Conservation (phyloP, 2,329 filamentous ascomycete genomes). For the Claviceps spartinae region DNA sequence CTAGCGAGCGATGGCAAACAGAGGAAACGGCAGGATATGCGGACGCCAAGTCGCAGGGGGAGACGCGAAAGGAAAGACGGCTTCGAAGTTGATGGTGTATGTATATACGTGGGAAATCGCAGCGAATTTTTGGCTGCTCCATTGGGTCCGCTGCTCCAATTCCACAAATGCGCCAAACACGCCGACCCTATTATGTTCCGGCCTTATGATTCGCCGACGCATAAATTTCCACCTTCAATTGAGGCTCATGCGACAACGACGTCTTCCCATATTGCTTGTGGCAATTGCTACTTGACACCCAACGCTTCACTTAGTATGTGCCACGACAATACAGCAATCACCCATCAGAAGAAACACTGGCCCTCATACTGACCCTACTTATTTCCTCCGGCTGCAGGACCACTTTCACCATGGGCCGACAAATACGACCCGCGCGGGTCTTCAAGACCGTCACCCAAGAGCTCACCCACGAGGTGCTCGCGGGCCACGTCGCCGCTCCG, state of each 20-base stretch:
- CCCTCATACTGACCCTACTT: neutral
- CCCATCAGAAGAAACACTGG: neutral
- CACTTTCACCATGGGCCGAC: constrained; percentile 24
- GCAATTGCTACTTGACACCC: neutral
- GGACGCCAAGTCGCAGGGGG: neutral
- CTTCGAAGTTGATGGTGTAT: neutral
- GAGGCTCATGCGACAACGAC: constrained; percentile 1
- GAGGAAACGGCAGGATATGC: neutral
- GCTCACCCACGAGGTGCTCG: constrained; percentile 27
- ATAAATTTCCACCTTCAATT: constrained; percentile 8
- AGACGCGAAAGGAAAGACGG: neutral
- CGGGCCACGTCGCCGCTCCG: constrained; percentile 18
- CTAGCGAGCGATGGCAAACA: neutral
- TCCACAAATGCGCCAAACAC: too few relatives aligned
- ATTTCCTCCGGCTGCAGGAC: neutral
- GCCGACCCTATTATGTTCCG: neutral
- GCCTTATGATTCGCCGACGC: constrained; percentile 12
- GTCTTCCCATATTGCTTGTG: neutral
- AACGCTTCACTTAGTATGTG: neutral
- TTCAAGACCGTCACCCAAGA: constrained; percentile 31
- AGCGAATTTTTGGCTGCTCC: neutral
- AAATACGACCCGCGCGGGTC: constrained; percentile 33
- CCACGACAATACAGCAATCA: neutral
- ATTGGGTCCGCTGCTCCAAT: neutral
- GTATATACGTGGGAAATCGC: neutral